phyloP scores from a whole-genome alignment of 305 asterid species.

The Salvia sclarea region DNA sequence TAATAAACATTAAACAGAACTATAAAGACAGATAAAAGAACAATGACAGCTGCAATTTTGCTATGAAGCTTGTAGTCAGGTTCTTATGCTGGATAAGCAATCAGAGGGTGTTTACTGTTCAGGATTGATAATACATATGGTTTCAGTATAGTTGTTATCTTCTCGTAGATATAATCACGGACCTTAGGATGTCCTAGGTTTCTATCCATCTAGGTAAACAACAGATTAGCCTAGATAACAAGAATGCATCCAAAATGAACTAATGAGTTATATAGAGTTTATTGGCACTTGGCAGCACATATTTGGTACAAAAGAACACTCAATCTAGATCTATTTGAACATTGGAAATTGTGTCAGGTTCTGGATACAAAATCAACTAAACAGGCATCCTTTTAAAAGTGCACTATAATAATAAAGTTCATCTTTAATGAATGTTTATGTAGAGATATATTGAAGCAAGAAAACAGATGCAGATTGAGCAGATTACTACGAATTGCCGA shows the following conservation, averaged over 20 bases:
- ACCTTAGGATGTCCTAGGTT: too few species aligned
- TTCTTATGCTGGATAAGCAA: background rate
- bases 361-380: background rate
- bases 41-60: background rate
- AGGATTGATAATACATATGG: too few species aligned
- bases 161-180: too few species aligned
- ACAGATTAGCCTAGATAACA: background rate
- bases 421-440: background rate
- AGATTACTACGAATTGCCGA: background rate
- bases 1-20: background rate
- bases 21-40: slow-evolving; percentile 5
- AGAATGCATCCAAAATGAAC: slow-evolving; percentile 1
- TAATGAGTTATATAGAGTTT: background rate
- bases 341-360: slow-evolving; percentile 13
- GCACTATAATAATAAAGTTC: background rate
- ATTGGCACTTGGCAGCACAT: background rate
- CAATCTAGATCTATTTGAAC: background rate
- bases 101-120: too few species aligned
- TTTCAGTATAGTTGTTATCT: too few species aligned
- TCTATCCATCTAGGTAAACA: too few species aligned
- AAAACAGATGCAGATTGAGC: background rate
- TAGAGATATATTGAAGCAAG: background rate
- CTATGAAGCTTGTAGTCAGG: slow-evolving; percentile 1
- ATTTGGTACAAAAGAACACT: background rate
- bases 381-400: background rate